A percentile compares a stretch with the other conserved stretches of the same genome.
phyloP scores from a whole-genome alignment of 2,329 filamentous ascomycete genomes.

The Xylariaceae sp. region DNA sequence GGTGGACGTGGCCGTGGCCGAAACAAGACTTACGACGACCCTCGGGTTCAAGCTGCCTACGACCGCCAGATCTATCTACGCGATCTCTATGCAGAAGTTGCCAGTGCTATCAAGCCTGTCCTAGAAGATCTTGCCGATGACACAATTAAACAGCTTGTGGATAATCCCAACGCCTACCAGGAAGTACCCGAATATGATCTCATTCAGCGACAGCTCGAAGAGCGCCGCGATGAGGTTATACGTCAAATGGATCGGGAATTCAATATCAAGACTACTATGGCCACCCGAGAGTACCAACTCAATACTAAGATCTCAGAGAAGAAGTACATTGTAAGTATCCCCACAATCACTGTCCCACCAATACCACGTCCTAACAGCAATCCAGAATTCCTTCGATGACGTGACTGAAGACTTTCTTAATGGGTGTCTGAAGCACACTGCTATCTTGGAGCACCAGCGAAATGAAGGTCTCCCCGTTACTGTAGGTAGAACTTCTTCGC shows the following conservation, averaged over 20 bases:
- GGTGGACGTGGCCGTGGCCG: conserved; percentile 42
- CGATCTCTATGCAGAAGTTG: conserved; percentile 59
- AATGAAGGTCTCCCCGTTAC: conserved; percentile 22
- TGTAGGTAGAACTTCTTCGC: conserved; percentile 27
- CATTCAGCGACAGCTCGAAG: conserved; percentile 49
- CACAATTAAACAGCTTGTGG: conserved; percentile 53
- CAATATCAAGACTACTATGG: conserved; percentile 30
- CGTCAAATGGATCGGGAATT: conserved; percentile 30
- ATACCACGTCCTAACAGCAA: conserved; percentile 5
- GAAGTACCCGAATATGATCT: conserved; percentile 49
- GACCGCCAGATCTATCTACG: conserved; percentile 65
- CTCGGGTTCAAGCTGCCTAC: conserved; percentile 53
- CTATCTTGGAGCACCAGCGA: conserved; percentile 26
- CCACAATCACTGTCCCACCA: conserved; percentile 6
- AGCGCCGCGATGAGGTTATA: conserved; percentile 34
- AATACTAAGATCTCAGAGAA: conserved; percentile 38
- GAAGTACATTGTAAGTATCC: conserved; percentile 36
- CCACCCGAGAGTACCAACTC: conserved; percentile 31
- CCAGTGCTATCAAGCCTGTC: conserved; percentile 59
- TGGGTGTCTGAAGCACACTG: conserved; percentile 26
- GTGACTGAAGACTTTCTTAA: conserved; percentile 27
- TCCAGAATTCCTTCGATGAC: conserved; percentile 27
- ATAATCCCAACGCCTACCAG: conserved; percentile 50
- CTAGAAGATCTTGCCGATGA: conserved; percentile 63
- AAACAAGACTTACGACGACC: conserved; percentile 53